A percentile compares a stretch with the other conserved stretches of the same genome.
These are phyloP conservation scores for Backusella parvicylindrica DNA, from an alignment of 192 early-diverging fungal species.

Conservation along the genomic window DNA sequence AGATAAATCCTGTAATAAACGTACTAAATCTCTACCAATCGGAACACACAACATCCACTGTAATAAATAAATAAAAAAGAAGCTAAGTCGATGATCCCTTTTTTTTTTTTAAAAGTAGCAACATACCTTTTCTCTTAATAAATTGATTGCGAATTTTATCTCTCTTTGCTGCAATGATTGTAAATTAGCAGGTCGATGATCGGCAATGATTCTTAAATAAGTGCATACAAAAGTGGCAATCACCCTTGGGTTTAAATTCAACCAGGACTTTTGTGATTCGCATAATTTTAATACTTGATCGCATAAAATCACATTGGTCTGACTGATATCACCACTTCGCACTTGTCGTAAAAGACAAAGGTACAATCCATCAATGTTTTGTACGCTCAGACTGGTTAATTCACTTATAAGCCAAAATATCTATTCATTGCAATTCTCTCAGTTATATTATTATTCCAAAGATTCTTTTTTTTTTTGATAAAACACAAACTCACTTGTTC, in stretches of 20 bases:
- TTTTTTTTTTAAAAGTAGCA: not conserved
- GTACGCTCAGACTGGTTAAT: conserved; percentile 46
- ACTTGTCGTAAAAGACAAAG: conserved; percentile 57
- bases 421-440: conserved; percentile 16
- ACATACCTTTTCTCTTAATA: conserved; percentile 58
- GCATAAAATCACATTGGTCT: conserved; percentile 43
- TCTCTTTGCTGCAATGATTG: conserved; percentile 47
- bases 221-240: conserved; percentile 41
- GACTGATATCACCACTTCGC: conserved; percentile 52
- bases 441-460: too few species aligned
- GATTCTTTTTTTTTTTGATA: not conserved
- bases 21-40: conserved; percentile 65
- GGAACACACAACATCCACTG: conserved; percentile 48
- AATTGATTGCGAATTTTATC: conserved; percentile 40
- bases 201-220: conserved; percentile 50
- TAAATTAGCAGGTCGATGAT: conserved; percentile 39
- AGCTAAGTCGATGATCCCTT: too few species aligned
- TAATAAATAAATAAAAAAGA: not conserved
- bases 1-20: conserved; percentile 61
- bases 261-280: conserved; percentile 39
- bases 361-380: conserved; percentile 50
- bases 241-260: conserved; percentile 30
- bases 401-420: conserved; percentile 60
- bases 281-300: conserved; percentile 46
- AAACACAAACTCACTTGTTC: conserved; percentile 27